phyloP scores from a whole-genome alignment of 257 asterid genomes.

The Echium plantagineum region DNA sequence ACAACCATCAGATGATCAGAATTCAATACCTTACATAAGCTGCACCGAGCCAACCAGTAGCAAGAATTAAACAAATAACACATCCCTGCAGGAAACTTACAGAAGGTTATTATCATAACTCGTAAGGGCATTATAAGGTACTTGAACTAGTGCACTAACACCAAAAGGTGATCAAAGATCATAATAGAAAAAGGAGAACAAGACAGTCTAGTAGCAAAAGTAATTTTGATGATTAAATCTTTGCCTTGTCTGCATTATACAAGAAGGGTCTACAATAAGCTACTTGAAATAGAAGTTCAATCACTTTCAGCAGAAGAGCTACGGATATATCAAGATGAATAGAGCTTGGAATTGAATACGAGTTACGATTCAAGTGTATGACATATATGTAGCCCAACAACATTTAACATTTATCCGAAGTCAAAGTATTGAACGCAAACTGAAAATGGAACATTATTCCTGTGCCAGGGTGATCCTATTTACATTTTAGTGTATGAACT shows the following conservation, averaged over 20 bases:
- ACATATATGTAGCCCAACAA: conserved; percentile 69
- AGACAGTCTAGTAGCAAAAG: conserved; percentile 1
- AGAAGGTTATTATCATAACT: neutral
- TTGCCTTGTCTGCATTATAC: neutral
- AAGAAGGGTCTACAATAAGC: neutral
- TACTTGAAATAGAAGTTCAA: neutral
- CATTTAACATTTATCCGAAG: conserved; percentile 5
- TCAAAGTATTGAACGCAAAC: neutral
- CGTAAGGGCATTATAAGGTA: neutral
- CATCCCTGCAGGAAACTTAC: conserved; percentile 53
- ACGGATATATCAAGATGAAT: neutral
- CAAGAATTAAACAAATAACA: conserved; percentile 63
- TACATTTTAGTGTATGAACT: too few species aligned
- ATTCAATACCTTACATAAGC: conserved; percentile 68
- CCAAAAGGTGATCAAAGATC: too few species aligned
- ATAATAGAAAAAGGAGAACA: neutral
- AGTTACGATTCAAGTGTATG: too few species aligned
- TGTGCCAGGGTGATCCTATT: too few species aligned
- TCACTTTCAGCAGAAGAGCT: neutral
- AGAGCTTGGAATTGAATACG: neutral
- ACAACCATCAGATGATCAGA: conserved; percentile 2
- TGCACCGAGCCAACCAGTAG: conserved; percentile 95
- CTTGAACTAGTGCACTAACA: neutral
- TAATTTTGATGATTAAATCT: neutral
- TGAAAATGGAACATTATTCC: neutral